phyloP scores from a whole-genome alignment of 1,139 yeast species.

The Saccharomycopsis hybrid region DNA sequence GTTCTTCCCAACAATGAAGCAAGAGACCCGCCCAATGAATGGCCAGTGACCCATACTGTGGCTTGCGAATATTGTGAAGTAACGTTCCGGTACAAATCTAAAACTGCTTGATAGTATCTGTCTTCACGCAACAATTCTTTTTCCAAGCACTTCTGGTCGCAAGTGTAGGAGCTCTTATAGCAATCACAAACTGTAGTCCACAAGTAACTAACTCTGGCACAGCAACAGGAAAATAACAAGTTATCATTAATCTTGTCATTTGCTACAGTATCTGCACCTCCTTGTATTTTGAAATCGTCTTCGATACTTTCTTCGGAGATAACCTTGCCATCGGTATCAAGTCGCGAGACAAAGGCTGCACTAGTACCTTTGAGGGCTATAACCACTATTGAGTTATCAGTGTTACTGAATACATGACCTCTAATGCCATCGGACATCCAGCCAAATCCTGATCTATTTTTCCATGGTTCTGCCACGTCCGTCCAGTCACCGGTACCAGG shows the following conservation, averaged over 20 bases:
- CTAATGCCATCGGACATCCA: slow-evolving; percentile 84
- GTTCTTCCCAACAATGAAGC: slow-evolving; percentile 81
- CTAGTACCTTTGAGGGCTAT: slow-evolving; percentile 89
- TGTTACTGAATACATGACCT: slow-evolving; percentile 82
- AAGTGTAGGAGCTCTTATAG: slow-evolving; percentile 75
- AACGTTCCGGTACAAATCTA: slow-evolving; percentile 75
- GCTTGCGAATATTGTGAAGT: slow-evolving; percentile 60
- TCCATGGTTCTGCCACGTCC: slow-evolving; percentile 65
- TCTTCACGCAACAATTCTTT: slow-evolving; percentile 67
- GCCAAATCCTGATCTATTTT: slow-evolving; percentile 49
- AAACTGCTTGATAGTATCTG: slow-evolving; percentile 72
- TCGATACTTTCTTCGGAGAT: neutral
- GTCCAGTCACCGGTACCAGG: slow-evolving; percentile 87
- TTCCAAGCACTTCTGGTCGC: slow-evolving; percentile 85
- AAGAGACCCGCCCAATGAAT: slow-evolving; percentile 89
- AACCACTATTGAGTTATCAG: slow-evolving; percentile 59
- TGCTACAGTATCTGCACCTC: slow-evolving; percentile 56
- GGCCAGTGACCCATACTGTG: slow-evolving; percentile 89
- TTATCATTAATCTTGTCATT: slow-evolving; percentile 86
- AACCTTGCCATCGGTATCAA: slow-evolving; percentile 26
- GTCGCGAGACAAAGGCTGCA: slow-evolving; percentile 72
- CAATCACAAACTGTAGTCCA: slow-evolving; percentile 98
- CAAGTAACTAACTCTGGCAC: slow-evolving; percentile 85
- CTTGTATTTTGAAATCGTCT: slow-evolving; percentile 1
- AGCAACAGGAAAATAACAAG: slow-evolving; percentile 86